These are phyloP conservation scores for Thermothelomyces thermophilus DNA, from an alignment of 2,329 filamentous ascomycete species.

Conservation along the genomic window DNA sequence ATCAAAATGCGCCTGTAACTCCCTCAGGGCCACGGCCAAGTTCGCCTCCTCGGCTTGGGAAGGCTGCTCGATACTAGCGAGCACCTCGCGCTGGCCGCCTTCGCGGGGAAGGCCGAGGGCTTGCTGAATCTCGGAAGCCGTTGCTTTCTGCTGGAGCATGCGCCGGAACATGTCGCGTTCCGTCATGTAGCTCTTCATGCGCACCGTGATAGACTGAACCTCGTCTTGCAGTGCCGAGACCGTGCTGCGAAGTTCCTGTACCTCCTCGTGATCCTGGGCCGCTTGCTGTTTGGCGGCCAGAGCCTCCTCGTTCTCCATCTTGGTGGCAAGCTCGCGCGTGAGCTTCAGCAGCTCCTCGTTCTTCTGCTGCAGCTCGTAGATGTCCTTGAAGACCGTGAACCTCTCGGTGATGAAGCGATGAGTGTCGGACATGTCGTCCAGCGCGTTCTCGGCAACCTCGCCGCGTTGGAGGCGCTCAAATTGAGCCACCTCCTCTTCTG, in stretches of 20 bases:
- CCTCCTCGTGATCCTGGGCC: constrained; percentile 59
- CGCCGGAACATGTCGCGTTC: constrained; percentile 97
- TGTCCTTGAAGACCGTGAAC: constrained; percentile 81
- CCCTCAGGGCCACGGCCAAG: constrained; percentile 71
- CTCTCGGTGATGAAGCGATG: constrained; percentile 84
- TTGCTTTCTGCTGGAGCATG: constrained; percentile 69
- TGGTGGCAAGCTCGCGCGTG: constrained; percentile 75
- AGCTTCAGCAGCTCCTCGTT: constrained; percentile 79
- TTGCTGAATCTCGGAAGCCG: constrained; percentile 56
- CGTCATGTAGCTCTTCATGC: constrained; percentile 87
- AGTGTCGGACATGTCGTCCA: constrained; percentile 74
- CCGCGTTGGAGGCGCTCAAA: constrained; percentile 73
- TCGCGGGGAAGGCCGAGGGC: constrained; percentile 67
- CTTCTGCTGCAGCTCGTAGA: constrained; percentile 78
- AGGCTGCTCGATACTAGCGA: constrained; percentile 53
- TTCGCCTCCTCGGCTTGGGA: constrained; percentile 55
- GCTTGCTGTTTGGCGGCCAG: constrained; percentile 57
- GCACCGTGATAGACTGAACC: constrained; percentile 70
- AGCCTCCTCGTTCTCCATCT: constrained; percentile 88
- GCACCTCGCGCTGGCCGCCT: constrained; percentile 45
- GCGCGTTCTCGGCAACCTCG: constrained; percentile 62
- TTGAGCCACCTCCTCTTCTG: constrained; percentile 64
- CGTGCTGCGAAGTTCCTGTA: constrained; percentile 48
- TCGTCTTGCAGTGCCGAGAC: constrained; percentile 62
- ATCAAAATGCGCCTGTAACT: constrained; percentile 86